phyloP scores from a whole-genome alignment of 441 rosid genomes.

The Gossypium aridum region DNA sequence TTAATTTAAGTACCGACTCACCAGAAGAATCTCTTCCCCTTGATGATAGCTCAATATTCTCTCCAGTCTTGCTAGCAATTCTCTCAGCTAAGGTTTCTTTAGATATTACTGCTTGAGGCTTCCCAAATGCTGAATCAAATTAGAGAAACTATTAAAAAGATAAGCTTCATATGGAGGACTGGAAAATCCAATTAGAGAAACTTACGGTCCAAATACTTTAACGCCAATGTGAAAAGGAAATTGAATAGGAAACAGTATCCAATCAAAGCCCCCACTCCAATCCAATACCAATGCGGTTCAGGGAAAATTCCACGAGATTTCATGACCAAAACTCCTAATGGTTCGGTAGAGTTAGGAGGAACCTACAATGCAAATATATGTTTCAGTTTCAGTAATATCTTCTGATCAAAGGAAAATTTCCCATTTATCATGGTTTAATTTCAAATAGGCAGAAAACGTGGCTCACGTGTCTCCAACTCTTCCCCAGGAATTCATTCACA shows the following conservation, averaged over 20 bases:
- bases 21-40: constrained; percentile 18
- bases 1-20: constrained; percentile 3
- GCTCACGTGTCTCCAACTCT: constrained; percentile 53
- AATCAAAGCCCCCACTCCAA: constrained; percentile 58
- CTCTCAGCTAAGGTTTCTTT: constrained; percentile 39
- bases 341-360: constrained; percentile 39
- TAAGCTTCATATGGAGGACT: background rate
- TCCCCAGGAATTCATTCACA: constrained; percentile 59
- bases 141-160: constrained; percentile 11
- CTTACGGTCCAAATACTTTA: constrained; percentile 68
- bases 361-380: constrained; percentile 27
- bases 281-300: constrained; percentile 78
- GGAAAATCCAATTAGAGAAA: background rate
- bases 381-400: background rate
- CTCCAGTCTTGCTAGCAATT: constrained; percentile 26
- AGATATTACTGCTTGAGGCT: constrained; percentile 46
- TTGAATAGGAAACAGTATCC: constrained; percentile 59
- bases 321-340: constrained; percentile 61
- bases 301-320: constrained; percentile 61
- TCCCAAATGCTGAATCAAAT: constrained; percentile 47
- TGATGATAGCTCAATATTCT: constrained; percentile 24
- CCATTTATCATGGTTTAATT: background rate
- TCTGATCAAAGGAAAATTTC: background rate
- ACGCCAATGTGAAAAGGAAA: constrained; percentile 51
- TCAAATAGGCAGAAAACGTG: background rate